phyloP scores from a whole-genome alignment of 2,329 filamentous ascomycete genomes.

The Hymenoscyphus infarciens region DNA sequence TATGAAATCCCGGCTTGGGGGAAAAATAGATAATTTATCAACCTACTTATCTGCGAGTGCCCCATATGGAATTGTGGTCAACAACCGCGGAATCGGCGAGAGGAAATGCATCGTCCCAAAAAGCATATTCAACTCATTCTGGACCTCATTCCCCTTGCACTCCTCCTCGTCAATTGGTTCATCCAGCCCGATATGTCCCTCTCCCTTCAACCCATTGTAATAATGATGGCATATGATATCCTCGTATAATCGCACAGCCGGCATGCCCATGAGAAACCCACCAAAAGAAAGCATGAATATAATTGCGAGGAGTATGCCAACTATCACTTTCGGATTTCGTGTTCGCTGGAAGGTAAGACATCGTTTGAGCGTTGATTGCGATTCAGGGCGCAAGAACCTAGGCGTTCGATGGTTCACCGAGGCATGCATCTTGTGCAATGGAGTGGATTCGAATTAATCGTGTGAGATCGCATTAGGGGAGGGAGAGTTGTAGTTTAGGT shows the following conservation, averaged over 20 bases:
- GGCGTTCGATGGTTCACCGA: neutral
- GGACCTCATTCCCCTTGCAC: constrained; percentile 39
- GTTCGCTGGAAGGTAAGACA: constrained; percentile 14
- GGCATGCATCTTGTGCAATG: neutral
- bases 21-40: neutral
- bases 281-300: constrained; percentile 34
- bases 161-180: constrained; percentile 36
- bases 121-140: constrained; percentile 37
- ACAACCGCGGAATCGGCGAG: constrained; percentile 33
- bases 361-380: neutral
- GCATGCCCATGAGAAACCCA: constrained; percentile 35
- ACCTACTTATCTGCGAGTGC: constrained; percentile 38
- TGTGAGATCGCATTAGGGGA: neutral
- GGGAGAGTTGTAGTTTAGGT: neutral
- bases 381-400: neutral
- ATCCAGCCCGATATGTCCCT: constrained; percentile 24
- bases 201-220: constrained; percentile 27
- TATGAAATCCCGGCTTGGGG: too few relatives aligned
- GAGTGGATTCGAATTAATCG: neutral
- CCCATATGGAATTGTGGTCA: constrained; percentile 39
- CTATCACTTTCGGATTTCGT: constrained; percentile 32
- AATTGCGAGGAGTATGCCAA: constrained; percentile 34
- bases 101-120: constrained; percentile 35
- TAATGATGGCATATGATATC: constrained; percentile 42
- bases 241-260: constrained; percentile 38